These are phyloP conservation scores for Geotrichum klebahnii DNA, from an alignment of 1,139 yeast species.

Conservation along the genomic window DNA sequence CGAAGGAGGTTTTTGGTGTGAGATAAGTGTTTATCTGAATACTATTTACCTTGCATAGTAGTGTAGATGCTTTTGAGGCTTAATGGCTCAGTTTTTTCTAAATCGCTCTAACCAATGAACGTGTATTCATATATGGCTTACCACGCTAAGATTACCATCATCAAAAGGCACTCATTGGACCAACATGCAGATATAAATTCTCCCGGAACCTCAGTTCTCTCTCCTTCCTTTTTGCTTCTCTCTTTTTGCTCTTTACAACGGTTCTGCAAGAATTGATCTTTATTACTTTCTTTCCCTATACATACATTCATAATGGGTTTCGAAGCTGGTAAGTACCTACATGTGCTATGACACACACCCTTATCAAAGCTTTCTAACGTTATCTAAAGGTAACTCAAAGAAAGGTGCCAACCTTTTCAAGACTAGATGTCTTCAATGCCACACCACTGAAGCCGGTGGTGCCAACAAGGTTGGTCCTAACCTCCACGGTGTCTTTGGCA, in stretches of 20 bases:
- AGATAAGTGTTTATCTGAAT: too few species aligned
- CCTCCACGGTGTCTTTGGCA: conserved; percentile 89
- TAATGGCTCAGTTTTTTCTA: too few species aligned
- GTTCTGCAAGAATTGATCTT: background rate
- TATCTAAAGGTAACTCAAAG: conserved; percentile 68
- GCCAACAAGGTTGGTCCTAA: conserved; percentile 99
- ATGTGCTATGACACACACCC: background rate
- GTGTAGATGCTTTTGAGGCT: too few species aligned
- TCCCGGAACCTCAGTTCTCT: too few species aligned
- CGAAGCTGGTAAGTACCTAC: conserved; percentile 13
- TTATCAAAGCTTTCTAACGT: background rate
- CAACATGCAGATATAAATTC: too few species aligned
- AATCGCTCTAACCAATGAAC: background rate
- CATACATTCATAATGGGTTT: conserved; percentile 13
- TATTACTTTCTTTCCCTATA: background rate
- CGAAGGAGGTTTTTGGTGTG: too few species aligned
- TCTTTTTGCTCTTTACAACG: background rate
- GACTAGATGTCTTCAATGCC: conserved; percentile 98
- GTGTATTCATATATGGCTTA: background rate
- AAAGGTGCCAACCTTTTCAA: conserved; percentile 98
- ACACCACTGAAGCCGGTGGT: conserved; percentile 93
- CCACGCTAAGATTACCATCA: background rate
- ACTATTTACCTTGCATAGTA: too few species aligned
- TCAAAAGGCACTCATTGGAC: too few species aligned
- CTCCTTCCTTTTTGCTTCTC: too few species aligned